Percentiles rank a stretch among this genome's conserved stretches.
These are phyloP conservation scores for Berberis thunbergii DNA, from an alignment of 164 flowering plant species.

Conservation along the genomic window DNA sequence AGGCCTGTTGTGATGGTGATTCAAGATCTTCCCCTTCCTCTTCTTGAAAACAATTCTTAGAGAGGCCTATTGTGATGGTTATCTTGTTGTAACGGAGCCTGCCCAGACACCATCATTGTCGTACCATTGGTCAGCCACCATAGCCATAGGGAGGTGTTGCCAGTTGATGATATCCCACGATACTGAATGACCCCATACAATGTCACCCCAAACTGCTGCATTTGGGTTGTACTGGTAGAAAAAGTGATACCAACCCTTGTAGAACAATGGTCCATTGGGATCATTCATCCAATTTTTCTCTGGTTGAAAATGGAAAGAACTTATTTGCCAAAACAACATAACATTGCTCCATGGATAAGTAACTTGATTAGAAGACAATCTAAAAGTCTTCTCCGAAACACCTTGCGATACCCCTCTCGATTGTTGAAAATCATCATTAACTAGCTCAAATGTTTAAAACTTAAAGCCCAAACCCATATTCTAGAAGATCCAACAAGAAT, in stretches of 20 bases:
- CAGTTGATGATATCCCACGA: slow-evolving; percentile 62
- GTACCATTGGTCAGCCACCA: slow-evolving; percentile 64
- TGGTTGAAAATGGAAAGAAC: slow-evolving; percentile 71
- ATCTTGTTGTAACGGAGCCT: slow-evolving; percentile 49
- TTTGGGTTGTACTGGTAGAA: slow-evolving; percentile 85
- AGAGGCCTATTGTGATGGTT: too few relatives aligned
- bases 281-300: slow-evolving; percentile 87
- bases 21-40: too few relatives aligned
- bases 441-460: too few relatives aligned
- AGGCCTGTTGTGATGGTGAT: too few relatives aligned
- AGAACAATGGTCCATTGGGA: slow-evolving; percentile 51
- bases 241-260: slow-evolving; percentile 80
- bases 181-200: slow-evolving; percentile 78
- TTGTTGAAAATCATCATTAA: too few relatives aligned
- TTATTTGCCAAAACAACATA: slow-evolving; percentile 54
- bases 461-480: too few relatives aligned
- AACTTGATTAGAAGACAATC: too few relatives aligned
- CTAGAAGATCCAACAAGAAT: too few relatives aligned
- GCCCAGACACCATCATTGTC: slow-evolving; percentile 67
- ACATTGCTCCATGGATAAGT: slow-evolving; percentile 40
- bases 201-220: slow-evolving; percentile 75
- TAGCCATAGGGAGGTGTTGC: slow-evolving; percentile 60
- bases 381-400: too few relatives aligned
- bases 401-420: too few relatives aligned
- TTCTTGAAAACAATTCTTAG: too few relatives aligned